Evolutionary conservation across 805 yeast genomes (phyloP).

Genomic region (Osmozyma mogii): DNA sequence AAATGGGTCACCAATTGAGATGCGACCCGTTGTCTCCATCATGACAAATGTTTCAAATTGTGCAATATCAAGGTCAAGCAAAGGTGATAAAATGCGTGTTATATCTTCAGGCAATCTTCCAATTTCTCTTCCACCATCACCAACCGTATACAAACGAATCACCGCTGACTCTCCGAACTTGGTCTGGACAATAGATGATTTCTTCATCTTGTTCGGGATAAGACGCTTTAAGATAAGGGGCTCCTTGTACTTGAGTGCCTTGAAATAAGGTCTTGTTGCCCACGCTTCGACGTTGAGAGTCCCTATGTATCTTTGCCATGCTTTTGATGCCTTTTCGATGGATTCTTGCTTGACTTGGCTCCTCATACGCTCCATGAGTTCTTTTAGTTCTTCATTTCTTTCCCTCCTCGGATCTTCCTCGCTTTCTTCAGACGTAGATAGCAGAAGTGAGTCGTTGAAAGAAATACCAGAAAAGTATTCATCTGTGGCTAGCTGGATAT

Average conservation of each 20-base stretch:
- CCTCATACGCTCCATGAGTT: slow-evolving; percentile 7
- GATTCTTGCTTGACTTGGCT: slow-evolving; percentile 6
- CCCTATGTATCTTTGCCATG: slow-evolving; percentile 48
- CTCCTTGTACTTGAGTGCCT: slow-evolving; percentile 39
- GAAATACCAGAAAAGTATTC: slow-evolving; percentile 11
- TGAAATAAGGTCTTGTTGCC: slow-evolving; percentile 61
- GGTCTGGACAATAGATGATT: slow-evolving; percentile 9
- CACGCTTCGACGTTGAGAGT: slow-evolving; percentile 53
- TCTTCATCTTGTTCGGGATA: slow-evolving; percentile 18
- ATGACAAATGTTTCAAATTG: slow-evolving; percentile 50
- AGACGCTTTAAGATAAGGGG: slow-evolving; percentile 30
- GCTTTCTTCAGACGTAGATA: slow-evolving; percentile 6
- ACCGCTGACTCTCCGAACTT: slow-evolving; percentile 23
- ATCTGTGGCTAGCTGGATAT: slow-evolving; percentile 11
- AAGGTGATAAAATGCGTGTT: slow-evolving; percentile 58
- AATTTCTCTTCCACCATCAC: slow-evolving; percentile 45
- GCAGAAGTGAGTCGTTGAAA: neutral
- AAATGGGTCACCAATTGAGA: slow-evolving; percentile 73
- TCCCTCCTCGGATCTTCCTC: slow-evolving; percentile 3
- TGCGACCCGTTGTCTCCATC: slow-evolving; percentile 42
- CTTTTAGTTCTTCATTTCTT: slow-evolving; percentile 4
- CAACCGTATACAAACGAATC: slow-evolving; percentile 23
- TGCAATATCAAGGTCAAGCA: slow-evolving; percentile 49
- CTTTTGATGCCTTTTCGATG: slow-evolving; percentile 2
- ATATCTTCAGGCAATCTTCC: slow-evolving; percentile 70